A percentile compares a stretch with the other conserved stretches of the same genome.
Evolutionary conservation across 1,139 yeast genomes (phyloP).

Genomic region (Kodamaea ohmeri): DNA sequence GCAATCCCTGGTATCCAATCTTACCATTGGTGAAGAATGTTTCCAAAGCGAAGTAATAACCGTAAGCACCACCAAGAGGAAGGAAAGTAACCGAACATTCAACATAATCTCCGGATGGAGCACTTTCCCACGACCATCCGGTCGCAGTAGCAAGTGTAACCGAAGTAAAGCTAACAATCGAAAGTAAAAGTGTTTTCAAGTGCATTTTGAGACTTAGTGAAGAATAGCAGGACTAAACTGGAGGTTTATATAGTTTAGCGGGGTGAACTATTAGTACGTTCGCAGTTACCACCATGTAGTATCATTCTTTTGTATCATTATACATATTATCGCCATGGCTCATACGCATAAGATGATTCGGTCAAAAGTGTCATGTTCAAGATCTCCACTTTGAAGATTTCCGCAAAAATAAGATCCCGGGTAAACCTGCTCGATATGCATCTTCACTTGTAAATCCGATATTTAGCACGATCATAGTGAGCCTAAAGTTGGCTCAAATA

Average conservation of each 20-base stretch:
- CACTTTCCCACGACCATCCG: not conserved
- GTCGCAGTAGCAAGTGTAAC: not conserved
- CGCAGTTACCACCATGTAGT: no score
- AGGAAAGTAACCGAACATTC: not conserved
- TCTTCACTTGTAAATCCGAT: no score
- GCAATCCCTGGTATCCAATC: conserved; percentile 4
- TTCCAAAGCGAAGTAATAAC: conserved; percentile 2
- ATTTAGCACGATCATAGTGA: no score
- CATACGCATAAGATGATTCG: no score
- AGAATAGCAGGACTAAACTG: not conserved
- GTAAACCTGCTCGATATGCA: no score
- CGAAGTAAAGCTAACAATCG: not conserved
- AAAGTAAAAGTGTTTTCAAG: not conserved
- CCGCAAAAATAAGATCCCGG: no score
- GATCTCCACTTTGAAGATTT: no score
- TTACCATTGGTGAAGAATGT: not conserved
- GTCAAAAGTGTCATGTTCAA: no score
- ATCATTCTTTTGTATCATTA: no score
- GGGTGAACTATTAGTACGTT: no score
- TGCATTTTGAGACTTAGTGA: not conserved
- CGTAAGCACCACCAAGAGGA: not conserved
- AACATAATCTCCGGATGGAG: not conserved
- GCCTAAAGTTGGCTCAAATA: no score
- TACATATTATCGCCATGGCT: no score
- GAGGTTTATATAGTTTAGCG: not conserved